These are phyloP conservation scores for Erucastrum elatum DNA, from an alignment of 345 rosid species.

Conservation along the genomic window DNA sequence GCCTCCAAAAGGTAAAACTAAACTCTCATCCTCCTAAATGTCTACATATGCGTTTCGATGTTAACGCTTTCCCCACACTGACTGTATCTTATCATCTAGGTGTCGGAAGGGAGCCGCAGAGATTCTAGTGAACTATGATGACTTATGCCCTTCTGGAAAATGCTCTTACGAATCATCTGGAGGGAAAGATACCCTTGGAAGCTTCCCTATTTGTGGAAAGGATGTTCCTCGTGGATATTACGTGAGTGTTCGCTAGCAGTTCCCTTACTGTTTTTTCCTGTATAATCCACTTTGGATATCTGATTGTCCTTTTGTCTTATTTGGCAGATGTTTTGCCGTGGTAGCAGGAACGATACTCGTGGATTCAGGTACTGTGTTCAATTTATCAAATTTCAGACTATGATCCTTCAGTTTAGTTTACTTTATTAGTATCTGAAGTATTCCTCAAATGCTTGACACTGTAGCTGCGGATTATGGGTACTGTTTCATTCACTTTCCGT, in stretches of 20 bases:
- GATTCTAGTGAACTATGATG: slow-evolving; percentile 82
- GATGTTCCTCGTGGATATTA: slow-evolving; percentile 98
- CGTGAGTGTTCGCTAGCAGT: slow-evolving; percentile 44
- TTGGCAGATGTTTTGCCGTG: slow-evolving; percentile 96
- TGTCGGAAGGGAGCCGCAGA: slow-evolving; percentile 97
- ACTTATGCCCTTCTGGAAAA: slow-evolving; percentile 59
- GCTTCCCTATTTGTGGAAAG: slow-evolving; percentile 85
- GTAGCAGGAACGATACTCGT: slow-evolving; percentile 91
- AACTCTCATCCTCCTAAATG: slow-evolving; percentile 15
- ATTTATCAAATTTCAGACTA: neutral
- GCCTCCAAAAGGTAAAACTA: slow-evolving; percentile 73
- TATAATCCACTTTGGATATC: neutral
- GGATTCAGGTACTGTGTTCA: slow-evolving; percentile 77
- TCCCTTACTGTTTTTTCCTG: slow-evolving; percentile 5
- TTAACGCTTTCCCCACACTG: slow-evolving; percentile 12
- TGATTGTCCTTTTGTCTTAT: slow-evolving; percentile 31
- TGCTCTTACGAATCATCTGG: slow-evolving; percentile 45
- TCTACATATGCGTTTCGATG: slow-evolving; percentile 15
- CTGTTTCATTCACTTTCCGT: slow-evolving; percentile 93
- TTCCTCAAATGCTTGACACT: slow-evolving; percentile 32
- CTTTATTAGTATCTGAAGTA: too few relatives aligned
- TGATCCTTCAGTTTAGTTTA: neutral
- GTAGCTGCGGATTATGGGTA: slow-evolving; percentile 98
- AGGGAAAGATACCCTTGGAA: slow-evolving; percentile 47
- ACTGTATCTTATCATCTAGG: slow-evolving; percentile 46